Conservation (phyloP, 2,329 filamentous ascomycete genomes). For the Pochonia chlamydosporia region DNA sequence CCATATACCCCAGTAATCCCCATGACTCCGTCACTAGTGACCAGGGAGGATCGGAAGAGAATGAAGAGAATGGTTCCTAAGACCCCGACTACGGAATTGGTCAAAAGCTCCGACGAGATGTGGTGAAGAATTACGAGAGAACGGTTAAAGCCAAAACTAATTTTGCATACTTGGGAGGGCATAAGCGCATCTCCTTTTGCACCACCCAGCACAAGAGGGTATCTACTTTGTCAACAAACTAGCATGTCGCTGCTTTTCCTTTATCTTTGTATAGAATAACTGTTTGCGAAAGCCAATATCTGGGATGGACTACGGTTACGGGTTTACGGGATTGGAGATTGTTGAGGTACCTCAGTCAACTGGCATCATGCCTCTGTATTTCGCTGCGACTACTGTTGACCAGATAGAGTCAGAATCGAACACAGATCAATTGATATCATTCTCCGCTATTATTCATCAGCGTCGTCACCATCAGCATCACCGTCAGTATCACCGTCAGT, state of each 20-base stretch:
- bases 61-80: conserved; percentile 59
- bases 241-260: neutral
- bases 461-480: no score
- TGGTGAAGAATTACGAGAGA: conserved; percentile 43
- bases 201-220: neutral
- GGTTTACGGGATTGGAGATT: neutral
- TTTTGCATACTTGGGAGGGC: neutral
- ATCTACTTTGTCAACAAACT: neutral
- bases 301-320: neutral
- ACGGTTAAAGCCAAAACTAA: neutral
- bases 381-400: no score
- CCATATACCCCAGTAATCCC: conserved; percentile 71
- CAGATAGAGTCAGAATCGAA: no score
- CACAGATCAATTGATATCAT: no score
- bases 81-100: conserved; percentile 58
- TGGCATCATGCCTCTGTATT: no score
- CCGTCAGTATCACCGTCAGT: no score
- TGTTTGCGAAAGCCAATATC: neutral
- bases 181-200: neutral
- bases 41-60: conserved; percentile 63
- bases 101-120: conserved; percentile 55
- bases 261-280: conserved; percentile 7
- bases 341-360: no score
- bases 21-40: conserved; percentile 70
- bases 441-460: no score